These are phyloP conservation scores for Euphrasia confusa DNA, from an alignment of 257 asterid genomes.

Conservation along the genomic window DNA sequence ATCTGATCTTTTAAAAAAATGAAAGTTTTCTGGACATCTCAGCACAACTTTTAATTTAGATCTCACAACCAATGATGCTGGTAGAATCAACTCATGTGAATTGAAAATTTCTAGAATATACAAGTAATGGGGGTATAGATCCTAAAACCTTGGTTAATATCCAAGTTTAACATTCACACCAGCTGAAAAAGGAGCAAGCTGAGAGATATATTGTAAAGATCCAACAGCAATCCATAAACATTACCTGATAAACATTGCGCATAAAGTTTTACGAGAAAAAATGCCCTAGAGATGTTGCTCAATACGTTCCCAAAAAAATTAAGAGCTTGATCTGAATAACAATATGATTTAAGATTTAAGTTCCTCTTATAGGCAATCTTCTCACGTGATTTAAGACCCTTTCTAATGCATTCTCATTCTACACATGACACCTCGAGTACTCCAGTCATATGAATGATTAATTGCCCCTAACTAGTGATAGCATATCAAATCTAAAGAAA, in stretches of 20 bases:
- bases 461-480: background rate
- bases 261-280: constrained; percentile 10
- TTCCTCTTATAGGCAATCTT: constrained; percentile 6
- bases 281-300: constrained; percentile 11
- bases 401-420: background rate
- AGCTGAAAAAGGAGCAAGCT: constrained; percentile 4
- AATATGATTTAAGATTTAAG: constrained; percentile 15
- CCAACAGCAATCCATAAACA: constrained; percentile 18
- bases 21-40: constrained; percentile 93
- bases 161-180: constrained; percentile 6
- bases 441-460: background rate
- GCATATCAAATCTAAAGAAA: background rate
- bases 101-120: background rate
- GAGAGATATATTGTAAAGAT: background rate
- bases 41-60: constrained; percentile 92
- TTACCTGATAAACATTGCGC: constrained; percentile 70
- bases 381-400: background rate
- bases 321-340: background rate
- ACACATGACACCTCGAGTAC: background rate
- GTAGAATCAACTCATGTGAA: background rate
- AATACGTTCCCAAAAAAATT: constrained; percentile 39
- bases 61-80: background rate
- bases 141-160: background rate
- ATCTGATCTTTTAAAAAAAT: constrained; percentile 87
- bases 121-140: background rate